Conservation (phyloP, 1,139 yeast genomes). For the Hyphopichia buzzinii region DNA sequence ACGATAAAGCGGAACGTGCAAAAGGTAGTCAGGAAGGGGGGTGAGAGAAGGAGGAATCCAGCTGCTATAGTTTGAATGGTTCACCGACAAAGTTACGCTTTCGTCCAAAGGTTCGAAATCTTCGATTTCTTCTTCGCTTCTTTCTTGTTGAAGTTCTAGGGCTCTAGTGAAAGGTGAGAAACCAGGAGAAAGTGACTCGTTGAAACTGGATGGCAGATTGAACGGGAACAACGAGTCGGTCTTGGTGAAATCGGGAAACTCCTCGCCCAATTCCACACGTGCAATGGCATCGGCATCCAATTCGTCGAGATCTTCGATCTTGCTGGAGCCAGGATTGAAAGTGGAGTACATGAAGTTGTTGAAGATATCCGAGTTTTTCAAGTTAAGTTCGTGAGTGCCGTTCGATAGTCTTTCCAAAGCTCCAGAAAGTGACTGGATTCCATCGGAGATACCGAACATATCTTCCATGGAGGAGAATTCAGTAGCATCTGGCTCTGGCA, state of each 20-base stretch:
- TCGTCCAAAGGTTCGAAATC: not conserved
- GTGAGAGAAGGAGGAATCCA: constrained; percentile 48
- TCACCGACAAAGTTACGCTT: not conserved
- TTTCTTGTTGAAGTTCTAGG: not conserved
- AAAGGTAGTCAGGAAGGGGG: constrained; percentile 58
- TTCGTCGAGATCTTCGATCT: constrained; percentile 1
- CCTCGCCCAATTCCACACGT: not conserved
- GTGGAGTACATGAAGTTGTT: constrained; percentile 21
- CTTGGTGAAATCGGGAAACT: not conserved
- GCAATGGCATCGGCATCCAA: constrained; percentile 6
- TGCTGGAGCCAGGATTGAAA: constrained; percentile 5
- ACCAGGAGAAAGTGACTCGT: not conserved
- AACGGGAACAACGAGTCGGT: not conserved
- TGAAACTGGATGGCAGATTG: not conserved
- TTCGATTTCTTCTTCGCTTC: not conserved
- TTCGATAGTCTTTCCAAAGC: constrained; percentile 29
- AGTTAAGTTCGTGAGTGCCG: constrained; percentile 25
- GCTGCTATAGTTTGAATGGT: not conserved
- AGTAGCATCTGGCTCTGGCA: not conserved
- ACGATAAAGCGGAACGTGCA: constrained; percentile 57
- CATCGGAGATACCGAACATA: constrained; percentile 19
- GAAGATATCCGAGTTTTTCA: constrained; percentile 30
- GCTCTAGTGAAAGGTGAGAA: not conserved
- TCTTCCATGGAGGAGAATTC: constrained; percentile 5
- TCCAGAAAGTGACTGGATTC: constrained; percentile 27